A percentile compares a stretch with the other conserved stretches of the same genome.
phyloP scores from a whole-genome alignment of 805 yeast species.

The Metschnikowia aberdeeniae region DNA sequence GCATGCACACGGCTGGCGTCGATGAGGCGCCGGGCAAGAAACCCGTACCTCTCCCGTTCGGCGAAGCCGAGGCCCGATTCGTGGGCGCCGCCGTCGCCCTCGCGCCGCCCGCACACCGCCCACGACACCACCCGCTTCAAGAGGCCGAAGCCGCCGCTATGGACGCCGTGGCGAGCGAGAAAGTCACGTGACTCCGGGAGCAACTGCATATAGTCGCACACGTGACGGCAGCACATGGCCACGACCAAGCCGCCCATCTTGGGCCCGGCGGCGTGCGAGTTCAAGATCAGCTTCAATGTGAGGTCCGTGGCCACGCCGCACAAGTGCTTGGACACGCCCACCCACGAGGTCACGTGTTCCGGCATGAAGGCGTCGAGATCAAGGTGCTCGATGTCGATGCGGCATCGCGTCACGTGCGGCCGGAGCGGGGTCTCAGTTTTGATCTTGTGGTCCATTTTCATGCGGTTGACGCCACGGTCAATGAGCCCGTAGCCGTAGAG shows the following conservation, averaged over 20 bases:
- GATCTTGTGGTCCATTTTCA: slow-evolving; percentile 75
- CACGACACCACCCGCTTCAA: slow-evolving; percentile 73
- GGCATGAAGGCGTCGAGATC: slow-evolving; percentile 44
- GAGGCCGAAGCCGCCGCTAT: slow-evolving; percentile 37
- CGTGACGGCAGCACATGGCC: slow-evolving; percentile 93
- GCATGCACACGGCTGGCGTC: slow-evolving; percentile 68
- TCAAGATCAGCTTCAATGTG: slow-evolving; percentile 61
- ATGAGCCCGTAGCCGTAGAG: slow-evolving; percentile 52
- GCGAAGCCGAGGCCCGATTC: slow-evolving; percentile 38
- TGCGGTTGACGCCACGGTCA: slow-evolving; percentile 72
- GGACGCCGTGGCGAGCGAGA: slow-evolving; percentile 32
- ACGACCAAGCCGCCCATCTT: slow-evolving; percentile 58
- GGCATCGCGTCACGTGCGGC: slow-evolving; percentile 47
- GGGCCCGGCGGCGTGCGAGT: slow-evolving; percentile 19
- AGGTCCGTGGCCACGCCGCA: slow-evolving; percentile 95
- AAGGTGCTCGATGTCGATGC: slow-evolving; percentile 79
- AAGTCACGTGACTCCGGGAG: slow-evolving; percentile 44
- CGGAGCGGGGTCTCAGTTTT: slow-evolving; percentile 38
- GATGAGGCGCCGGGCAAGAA: slow-evolving; percentile 63
- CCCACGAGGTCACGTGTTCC: slow-evolving; percentile 20
- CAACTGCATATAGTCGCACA: slow-evolving; percentile 59
- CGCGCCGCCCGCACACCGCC: slow-evolving; percentile 75
- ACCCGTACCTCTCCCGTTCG: slow-evolving; percentile 60
- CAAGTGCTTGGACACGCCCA: slow-evolving; percentile 80
- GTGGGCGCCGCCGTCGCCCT: slow-evolving; percentile 40